These are phyloP conservation scores for Barnettozyma populi DNA, from an alignment of 805 yeast genomes.

Conservation along the genomic window DNA sequence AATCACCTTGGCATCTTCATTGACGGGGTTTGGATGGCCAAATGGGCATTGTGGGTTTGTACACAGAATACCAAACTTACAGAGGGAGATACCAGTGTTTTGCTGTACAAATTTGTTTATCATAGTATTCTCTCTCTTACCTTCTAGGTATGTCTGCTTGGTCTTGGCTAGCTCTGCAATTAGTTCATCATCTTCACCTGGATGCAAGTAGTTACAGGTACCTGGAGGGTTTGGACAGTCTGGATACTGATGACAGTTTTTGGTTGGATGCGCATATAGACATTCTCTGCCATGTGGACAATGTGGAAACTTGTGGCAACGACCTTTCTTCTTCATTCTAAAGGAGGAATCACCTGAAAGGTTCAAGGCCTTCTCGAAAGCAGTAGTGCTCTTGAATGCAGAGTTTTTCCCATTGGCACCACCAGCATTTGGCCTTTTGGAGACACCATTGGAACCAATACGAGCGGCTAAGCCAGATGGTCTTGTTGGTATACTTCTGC, in stretches of 20 bases:
- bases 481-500: conserved; percentile 8
- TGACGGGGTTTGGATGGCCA: conserved; percentile 90
- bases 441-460: conserved; percentile 6
- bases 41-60: conserved; percentile 76
- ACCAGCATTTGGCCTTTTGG: conserved; percentile 4
- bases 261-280: conserved; percentile 75
- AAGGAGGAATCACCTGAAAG: conserved; percentile 30
- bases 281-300: conserved; percentile 63
- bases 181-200: conserved; percentile 75
- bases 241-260: conserved; percentile 67
- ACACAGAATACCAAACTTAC: conserved; percentile 75
- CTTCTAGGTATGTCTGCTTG: conserved; percentile 44
- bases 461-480: conserved; percentile 9
- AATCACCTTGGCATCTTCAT: conserved; percentile 63
- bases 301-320: conserved; percentile 69
- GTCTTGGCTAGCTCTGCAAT: conserved; percentile 63
- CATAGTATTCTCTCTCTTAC: conserved; percentile 27
- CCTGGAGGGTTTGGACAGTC: conserved; percentile 76
- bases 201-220: conserved; percentile 78
- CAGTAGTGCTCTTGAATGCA: conserved; percentile 26
- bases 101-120: conserved; percentile 21
- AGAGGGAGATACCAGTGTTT: conserved; percentile 50
- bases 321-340: conserved; percentile 48
- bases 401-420: conserved; percentile 12
- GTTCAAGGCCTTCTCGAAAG: conserved; percentile 35